Conservation (phyloP, 2,329 filamentous ascomycete species). For the Malbranchea zuffiana region DNA sequence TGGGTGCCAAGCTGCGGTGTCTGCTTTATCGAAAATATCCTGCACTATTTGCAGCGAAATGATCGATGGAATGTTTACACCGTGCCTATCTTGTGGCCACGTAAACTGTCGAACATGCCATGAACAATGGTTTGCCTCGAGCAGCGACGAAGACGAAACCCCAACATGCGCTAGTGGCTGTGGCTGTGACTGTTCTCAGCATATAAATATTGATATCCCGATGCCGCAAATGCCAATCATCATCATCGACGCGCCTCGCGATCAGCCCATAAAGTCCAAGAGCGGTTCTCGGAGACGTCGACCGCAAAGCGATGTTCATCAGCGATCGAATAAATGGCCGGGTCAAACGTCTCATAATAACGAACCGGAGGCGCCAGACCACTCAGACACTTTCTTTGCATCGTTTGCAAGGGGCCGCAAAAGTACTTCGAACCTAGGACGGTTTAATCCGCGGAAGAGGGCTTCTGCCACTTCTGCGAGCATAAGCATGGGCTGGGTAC, state of each 20-base stretch:
- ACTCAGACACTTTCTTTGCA: too few species aligned
- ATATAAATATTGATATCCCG: slow-evolving; percentile 25
- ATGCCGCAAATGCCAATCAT: slow-evolving; percentile 18
- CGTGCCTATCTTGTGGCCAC: slow-evolving; percentile 40
- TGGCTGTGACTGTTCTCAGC: slow-evolving; percentile 37
- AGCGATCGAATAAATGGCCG: slow-evolving; percentile 8
- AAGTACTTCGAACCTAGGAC: too few species aligned
- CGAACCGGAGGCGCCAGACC: not conserved
- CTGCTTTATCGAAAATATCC: slow-evolving; percentile 26
- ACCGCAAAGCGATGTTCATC: slow-evolving; percentile 12
- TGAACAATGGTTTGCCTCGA: slow-evolving; percentile 29
- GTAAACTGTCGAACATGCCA: slow-evolving; percentile 38
- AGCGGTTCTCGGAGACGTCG: slow-evolving; percentile 4
- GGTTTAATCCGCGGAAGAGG: too few species aligned
- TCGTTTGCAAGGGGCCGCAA: too few species aligned
- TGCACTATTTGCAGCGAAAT: slow-evolving; percentile 37
- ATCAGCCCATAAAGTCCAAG: not conserved
- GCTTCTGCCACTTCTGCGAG: too few species aligned
- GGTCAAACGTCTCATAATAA: not conserved
- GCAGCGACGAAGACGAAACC: slow-evolving; percentile 11
- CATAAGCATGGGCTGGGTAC: too few species aligned
- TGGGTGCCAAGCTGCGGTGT: slow-evolving; percentile 27
- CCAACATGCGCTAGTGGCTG: slow-evolving; percentile 37
- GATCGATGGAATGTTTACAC: slow-evolving; percentile 35
- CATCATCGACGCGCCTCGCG: not conserved